A percentile compares a stretch with the other conserved stretches of the same genome.
Conservation (phyloP, 768 basidiomycete genomes). For the Termitomyces heimii region DNA sequence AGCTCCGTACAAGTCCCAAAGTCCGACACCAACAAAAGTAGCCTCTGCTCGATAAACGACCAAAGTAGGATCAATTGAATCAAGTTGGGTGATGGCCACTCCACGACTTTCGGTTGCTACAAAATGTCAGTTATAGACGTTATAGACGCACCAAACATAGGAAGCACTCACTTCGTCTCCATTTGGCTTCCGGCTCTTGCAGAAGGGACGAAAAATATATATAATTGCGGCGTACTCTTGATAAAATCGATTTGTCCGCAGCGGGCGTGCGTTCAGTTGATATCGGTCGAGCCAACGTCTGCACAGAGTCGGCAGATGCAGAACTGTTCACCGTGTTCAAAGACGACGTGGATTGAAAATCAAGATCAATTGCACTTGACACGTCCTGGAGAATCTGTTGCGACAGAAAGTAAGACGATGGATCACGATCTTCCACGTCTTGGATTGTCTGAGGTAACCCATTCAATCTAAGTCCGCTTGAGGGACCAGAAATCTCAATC, state of each 20-base stretch:
- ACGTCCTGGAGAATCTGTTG: slow-evolving; percentile 70
- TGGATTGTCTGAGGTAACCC: slow-evolving; percentile 70
- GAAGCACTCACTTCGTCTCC: slow-evolving; percentile 66
- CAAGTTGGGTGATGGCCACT: slow-evolving; percentile 90
- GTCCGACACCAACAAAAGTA: slow-evolving; percentile 89
- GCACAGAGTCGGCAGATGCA: slow-evolving; percentile 30
- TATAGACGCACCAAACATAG: slow-evolving; percentile 8
- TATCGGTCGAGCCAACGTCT: slow-evolving; percentile 27
- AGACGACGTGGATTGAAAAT: slow-evolving; percentile 63
- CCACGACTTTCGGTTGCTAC: slow-evolving; percentile 80
- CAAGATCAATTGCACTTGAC: slow-evolving; percentile 62
- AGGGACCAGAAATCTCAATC: slow-evolving; percentile 75
- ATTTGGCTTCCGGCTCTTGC: slow-evolving; percentile 98
- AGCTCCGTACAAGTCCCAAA: slow-evolving; percentile 92
- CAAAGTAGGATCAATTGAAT: slow-evolving; percentile 94
- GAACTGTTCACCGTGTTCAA: slow-evolving; percentile 43
- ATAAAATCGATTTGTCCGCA: slow-evolving; percentile 78
- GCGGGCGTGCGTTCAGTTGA: slow-evolving; percentile 43
- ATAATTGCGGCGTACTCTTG: slow-evolving; percentile 86
- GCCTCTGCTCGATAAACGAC: slow-evolving; percentile 96
- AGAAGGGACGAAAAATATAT: slow-evolving; percentile 96
- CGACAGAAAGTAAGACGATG: slow-evolving; percentile 49
- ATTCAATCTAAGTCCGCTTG: slow-evolving; percentile 79
- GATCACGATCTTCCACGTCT: slow-evolving; percentile 62
- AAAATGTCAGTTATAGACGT: slow-evolving; percentile 6